Percentiles rank a stretch among this genome's conserved stretches.
These are phyloP conservation scores for Pleurotus platypus DNA, from an alignment of 768 basidiomycete species.

Conservation along the genomic window DNA sequence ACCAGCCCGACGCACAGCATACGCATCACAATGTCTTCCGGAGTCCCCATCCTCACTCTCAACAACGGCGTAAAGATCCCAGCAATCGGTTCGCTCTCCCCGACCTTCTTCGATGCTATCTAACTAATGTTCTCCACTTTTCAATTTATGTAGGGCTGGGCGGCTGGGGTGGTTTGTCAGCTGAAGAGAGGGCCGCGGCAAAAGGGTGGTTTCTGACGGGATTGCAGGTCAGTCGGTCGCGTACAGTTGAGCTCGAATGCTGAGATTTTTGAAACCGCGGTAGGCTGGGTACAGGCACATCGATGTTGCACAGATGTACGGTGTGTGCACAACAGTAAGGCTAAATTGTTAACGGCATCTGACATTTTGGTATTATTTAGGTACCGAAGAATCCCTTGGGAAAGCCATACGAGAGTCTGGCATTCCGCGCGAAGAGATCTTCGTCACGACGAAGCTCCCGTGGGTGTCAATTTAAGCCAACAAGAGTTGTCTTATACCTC, in stretches of 20 bases:
- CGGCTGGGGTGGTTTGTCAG: conserved; percentile 31
- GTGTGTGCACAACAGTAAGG: conserved; percentile 11
- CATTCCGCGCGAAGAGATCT: conserved; percentile 43
- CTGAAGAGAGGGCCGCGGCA: conserved; percentile 27
- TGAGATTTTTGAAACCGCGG: neutral
- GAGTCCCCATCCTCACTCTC: neutral
- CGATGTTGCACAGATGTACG: conserved; percentile 36
- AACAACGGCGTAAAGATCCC: neutral
- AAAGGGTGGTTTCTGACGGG: conserved; percentile 38
- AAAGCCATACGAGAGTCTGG: conserved; percentile 42
- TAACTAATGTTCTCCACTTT: neutral
- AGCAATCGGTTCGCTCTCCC: neutral
- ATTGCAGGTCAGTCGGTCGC: conserved; percentile 25
- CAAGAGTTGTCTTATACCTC: neutral
- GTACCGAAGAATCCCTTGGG: conserved; percentile 41
- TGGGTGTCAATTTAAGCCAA: conserved; percentile 15
- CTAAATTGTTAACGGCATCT: neutral
- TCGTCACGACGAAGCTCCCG: conserved; percentile 48
- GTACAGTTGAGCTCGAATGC: neutral
- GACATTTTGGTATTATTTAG: conserved; percentile 10
- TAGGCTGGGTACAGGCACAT: conserved; percentile 40
- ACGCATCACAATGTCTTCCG: neutral
- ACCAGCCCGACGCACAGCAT: no score
- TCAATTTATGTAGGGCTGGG: conserved; percentile 30
- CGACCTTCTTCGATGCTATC: neutral